Base-by-base conservation (phyloP, 2,329 filamentous ascomycete genomes). In the Cladophialophora yegresii region DNA sequence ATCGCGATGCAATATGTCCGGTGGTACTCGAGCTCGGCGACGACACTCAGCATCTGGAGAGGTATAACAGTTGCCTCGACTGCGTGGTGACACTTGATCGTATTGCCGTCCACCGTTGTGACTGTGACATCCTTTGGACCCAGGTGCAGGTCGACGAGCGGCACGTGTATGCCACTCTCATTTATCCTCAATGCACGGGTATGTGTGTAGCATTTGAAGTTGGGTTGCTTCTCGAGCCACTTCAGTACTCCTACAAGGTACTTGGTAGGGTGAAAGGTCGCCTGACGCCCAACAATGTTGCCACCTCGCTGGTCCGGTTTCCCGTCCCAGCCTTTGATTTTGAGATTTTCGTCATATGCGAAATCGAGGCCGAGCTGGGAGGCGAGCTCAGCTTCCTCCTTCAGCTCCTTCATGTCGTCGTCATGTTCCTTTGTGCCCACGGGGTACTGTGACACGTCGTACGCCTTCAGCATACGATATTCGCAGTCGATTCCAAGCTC, bases 1-100 rank as follows among this genome's bases (percentile, higher is more conserved):
- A 84, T 77, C 8, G 84, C 84, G 61, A 87, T 83, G 71, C 80
- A 83, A 75, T 86, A 87, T 0, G 83, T 83, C 5, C 84, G 80
- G 71, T 79, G 74, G 71, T 76, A 85, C 70, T 82, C 82, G 76
- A 85, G 79, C 72, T 85, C 78, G 3, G 79, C 80, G 6, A 85
- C 77, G 12, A 85, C 73, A 43, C 78, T 80, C 7, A 85, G 76
- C 65, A 84, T 85, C 73, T 86, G 83, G 1, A 86, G 76, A 0
- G 84, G 84, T 1, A 86, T 77, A 69, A 78, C 82, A 0, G 83
- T 86, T 0, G 84, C 82, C 71, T 85, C 80, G 10, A 86, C 78
- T 0, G 82, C 81, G 62, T 82, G 73, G 33, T 75, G 75, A 61
- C 81, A 82, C 13, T 76, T 78, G 62, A 86, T 77, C 0, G 76